phyloP scores from a whole-genome alignment of 2,329 filamentous ascomycete genomes.

The Canariomyces notabilis region DNA sequence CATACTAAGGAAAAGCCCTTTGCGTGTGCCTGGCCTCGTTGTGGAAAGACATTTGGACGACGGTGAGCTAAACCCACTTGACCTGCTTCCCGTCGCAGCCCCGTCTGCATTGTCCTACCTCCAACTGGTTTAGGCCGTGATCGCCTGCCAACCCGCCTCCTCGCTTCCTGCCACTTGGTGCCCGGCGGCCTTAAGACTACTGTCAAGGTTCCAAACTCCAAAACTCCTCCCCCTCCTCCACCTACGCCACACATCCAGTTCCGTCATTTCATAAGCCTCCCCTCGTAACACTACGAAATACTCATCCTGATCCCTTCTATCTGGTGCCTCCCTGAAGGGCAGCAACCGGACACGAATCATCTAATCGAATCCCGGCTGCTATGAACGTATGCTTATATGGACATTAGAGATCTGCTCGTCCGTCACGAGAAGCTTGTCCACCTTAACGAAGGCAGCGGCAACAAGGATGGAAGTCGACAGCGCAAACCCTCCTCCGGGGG shows the following conservation, averaged over 20 bases:
- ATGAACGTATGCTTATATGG: slow-evolving; percentile 50
- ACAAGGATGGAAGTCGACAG: slow-evolving; percentile 47
- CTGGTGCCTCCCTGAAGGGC: background rate
- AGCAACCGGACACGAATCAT: background rate
- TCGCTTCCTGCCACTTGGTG: background rate
- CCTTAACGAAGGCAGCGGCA: slow-evolving; percentile 48
- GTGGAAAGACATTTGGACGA: slow-evolving; percentile 59
- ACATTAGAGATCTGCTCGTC: slow-evolving; percentile 59
- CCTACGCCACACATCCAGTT: slow-evolving; percentile 3
- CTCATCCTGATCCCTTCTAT: background rate
- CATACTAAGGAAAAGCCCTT: slow-evolving; percentile 64
- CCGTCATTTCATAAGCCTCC: background rate
- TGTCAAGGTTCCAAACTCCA: background rate
- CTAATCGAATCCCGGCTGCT: background rate
- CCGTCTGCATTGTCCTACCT: slow-evolving; percentile 13
- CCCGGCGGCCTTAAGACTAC: background rate
- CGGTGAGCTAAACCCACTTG: slow-evolving; percentile 44
- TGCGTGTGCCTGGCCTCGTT: slow-evolving; percentile 53
- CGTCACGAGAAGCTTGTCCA: slow-evolving; percentile 62
- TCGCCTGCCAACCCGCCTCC: slow-evolving; percentile 3
- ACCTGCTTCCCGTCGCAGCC: slow-evolving; percentile 12
- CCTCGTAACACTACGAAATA: background rate
- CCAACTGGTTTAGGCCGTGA: slow-evolving; percentile 8
- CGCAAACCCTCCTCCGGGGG: slow-evolving; percentile 48
- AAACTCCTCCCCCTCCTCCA: slow-evolving; percentile 7